These are phyloP conservation scores for Ganoderma leucocontextum DNA, from an alignment of 1,284 basidiomycete species.

Conservation along the genomic window DNA sequence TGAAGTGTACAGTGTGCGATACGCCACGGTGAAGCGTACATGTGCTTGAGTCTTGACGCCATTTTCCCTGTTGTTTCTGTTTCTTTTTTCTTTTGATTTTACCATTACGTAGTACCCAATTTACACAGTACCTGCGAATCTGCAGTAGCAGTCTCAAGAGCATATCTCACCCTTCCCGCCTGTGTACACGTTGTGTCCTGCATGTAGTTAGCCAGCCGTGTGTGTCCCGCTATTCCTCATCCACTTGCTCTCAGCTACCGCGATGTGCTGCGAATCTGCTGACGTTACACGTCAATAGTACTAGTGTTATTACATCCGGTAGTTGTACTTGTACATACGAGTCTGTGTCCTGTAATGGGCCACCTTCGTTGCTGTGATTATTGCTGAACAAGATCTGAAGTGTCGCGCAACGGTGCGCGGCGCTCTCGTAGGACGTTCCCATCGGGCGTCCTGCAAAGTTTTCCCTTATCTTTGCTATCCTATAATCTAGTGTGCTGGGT, in stretches of 20 bases:
- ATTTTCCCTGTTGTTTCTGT: background rate
- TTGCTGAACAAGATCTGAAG: conserved; percentile 22
- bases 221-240: conserved; percentile 7
- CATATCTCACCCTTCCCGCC: background rate
- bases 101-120: background rate
- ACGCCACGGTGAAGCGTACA: conserved; percentile 30
- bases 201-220: background rate
- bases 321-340: conserved; percentile 33
- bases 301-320: conserved; percentile 23
- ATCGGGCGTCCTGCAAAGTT: background rate
- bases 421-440: background rate
- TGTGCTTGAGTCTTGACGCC: background rate
- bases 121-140: background rate
- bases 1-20: conserved; percentile 41
- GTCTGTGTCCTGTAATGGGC: conserved; percentile 26
- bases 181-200: conserved; percentile 7
- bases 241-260: conserved; percentile 4
- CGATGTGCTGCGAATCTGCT: conserved; percentile 9
- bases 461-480: background rate
- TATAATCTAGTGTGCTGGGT: background rate
- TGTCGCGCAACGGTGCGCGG: background rate
- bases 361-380: conserved; percentile 9
- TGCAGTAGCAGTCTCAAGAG: conserved; percentile 4
- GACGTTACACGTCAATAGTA: conserved; percentile 17
- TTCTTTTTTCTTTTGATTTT: background rate